Conservation (phyloP, 1,284 basidiomycete species). For the Apiotrichum montevideense region DNA sequence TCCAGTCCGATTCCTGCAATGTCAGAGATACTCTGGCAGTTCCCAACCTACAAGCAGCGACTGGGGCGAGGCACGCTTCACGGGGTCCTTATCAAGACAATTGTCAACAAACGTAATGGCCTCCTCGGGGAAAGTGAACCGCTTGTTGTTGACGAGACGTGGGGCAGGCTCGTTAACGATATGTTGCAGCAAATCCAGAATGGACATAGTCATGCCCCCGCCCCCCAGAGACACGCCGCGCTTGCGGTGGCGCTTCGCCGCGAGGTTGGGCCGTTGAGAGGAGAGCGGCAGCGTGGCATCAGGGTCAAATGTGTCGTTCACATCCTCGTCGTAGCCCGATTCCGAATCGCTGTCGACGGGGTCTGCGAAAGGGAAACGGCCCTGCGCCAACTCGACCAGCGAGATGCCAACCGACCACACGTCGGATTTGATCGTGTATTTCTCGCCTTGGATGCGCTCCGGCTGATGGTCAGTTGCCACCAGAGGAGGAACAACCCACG, state of each 20-base stretch:
- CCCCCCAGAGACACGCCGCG: constrained; percentile 70
- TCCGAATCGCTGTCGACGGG: constrained; percentile 62
- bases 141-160: constrained; percentile 54
- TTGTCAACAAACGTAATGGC: constrained; percentile 74
- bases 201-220: constrained; percentile 92
- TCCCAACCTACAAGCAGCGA: constrained; percentile 57
- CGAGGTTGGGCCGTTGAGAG: constrained; percentile 27
- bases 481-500: constrained; percentile 54
- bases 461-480: constrained; percentile 56
- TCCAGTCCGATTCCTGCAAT: constrained; percentile 35
- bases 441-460: constrained; percentile 95
- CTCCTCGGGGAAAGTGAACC: constrained; percentile 54
- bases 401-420: constrained; percentile 96
- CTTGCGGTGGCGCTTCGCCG: constrained; percentile 56
- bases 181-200: constrained; percentile 91
- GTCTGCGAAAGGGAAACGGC: constrained; percentile 85
- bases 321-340: constrained; percentile 52
- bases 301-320: constrained; percentile 31
- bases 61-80: constrained; percentile 68
- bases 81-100: constrained; percentile 78
- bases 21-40: background rate
- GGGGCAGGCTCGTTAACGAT: constrained; percentile 97
- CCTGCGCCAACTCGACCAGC: constrained; percentile 85
- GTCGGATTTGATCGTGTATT: constrained; percentile 95
- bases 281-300: constrained; percentile 37